A percentile compares a stretch with the other conserved stretches of the same genome.
Evolutionary conservation across 1,284 basidiomycete genomes (phyloP).

Genomic region (Wolfiporia cocos): DNA sequence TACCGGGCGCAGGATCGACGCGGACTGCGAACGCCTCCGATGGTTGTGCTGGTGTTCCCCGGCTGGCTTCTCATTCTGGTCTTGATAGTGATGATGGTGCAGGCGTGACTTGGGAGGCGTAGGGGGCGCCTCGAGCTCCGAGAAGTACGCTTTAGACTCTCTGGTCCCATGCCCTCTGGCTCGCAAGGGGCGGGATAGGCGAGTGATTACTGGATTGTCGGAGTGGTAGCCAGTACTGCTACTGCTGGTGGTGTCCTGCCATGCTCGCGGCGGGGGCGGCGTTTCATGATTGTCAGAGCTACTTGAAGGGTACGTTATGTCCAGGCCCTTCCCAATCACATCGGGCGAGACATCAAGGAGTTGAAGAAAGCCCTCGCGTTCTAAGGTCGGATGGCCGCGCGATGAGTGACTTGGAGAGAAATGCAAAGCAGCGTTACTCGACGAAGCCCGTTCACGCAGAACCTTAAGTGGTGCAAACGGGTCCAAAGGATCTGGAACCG

Average conservation of each 20-base stretch:
- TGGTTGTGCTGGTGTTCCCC: conserved; percentile 17
- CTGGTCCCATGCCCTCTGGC: conserved; percentile 15
- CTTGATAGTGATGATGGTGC: conserved; percentile 11
- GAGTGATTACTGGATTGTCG: conserved; percentile 11
- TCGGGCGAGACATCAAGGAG: conserved; percentile 3
- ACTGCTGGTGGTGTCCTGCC: conserved; percentile 14
- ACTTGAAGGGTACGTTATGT: conserved; percentile 6
- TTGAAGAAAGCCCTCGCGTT: conserved; percentile 5
- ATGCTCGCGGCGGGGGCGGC: conserved; percentile 7
- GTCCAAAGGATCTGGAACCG: conserved; percentile 45
- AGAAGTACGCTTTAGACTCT: conserved; percentile 20
- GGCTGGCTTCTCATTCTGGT: conserved; percentile 8
- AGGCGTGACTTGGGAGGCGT: conserved; percentile 9
- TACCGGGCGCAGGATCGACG: conserved; percentile 8
- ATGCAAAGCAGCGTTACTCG: conserved; percentile 20
- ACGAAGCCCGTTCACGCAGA: conserved; percentile 33
- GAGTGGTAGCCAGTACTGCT: conserved; percentile 23
- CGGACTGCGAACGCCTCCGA: conserved; percentile 24
- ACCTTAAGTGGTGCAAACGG: conserved; percentile 50
- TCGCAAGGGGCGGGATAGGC: conserved; percentile 21
- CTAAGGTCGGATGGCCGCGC: neutral
- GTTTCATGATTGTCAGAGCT: conserved; percentile 4
- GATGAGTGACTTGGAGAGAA: conserved; percentile 11
- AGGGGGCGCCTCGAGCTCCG: conserved; percentile 19
- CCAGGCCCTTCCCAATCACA: conserved; percentile 1